These are phyloP conservation scores for Phytophthora foliorum DNA, from an alignment of 352 stramenopile species.

Conservation along the genomic window DNA sequence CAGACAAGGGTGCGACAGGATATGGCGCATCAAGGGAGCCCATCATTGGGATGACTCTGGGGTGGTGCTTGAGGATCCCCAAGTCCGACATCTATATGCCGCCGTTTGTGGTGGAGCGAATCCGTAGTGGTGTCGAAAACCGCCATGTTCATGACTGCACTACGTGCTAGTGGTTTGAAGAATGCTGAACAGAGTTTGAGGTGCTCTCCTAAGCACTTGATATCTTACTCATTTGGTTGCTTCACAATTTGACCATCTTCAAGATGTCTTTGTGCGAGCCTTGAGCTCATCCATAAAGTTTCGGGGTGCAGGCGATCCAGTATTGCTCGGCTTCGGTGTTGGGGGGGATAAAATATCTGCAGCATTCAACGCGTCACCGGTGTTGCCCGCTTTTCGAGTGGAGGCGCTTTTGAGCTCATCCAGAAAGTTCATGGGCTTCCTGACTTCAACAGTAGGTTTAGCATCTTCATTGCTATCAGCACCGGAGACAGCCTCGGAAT, in stretches of 20 bases:
- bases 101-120: too few species aligned
- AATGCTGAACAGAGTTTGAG: too few species aligned
- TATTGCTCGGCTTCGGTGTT: not conserved
- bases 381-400: conserved; percentile 4
- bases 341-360: not conserved
- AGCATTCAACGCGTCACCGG: not conserved
- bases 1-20: too few species aligned
- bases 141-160: not conserved
- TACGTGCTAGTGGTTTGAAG: not conserved
- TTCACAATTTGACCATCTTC: not conserved
- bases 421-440: conserved; percentile 48
- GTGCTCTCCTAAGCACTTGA: too few species aligned
- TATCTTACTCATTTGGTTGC: not conserved
- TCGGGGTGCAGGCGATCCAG: conserved; percentile 6
- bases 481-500: not conserved
- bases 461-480: not conserved
- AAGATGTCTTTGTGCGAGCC: conserved; percentile 23
- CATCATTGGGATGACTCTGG: too few species aligned
- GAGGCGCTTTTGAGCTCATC: conserved; percentile 58
- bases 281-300: conserved; percentile 56
- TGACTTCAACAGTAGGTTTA: not conserved
- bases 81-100: too few species aligned
- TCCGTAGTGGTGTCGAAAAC: not conserved
- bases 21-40: too few species aligned
- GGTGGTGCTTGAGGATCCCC: too few species aligned